Evolutionary conservation across 345 rosid species (phyloP), one percentile per base, ranked within the genome.

Genomic region (Eucalyptus cloeziana): DNA sequence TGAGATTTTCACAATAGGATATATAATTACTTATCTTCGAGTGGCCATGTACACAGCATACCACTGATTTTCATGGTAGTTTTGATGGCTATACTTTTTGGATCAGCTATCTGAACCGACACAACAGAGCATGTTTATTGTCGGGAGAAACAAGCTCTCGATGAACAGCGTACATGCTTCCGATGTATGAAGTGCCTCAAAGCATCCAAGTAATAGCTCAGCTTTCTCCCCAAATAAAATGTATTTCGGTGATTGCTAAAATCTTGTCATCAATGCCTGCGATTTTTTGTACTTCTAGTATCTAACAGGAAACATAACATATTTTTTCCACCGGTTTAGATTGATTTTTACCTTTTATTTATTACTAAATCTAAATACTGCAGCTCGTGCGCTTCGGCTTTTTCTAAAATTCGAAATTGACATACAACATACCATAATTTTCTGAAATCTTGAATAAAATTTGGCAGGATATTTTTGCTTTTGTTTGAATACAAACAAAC

Each of bases 1-100:
- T 0, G 22, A 0, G 22, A 51, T 51, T 17, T 51, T 51, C 56
- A 17, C 22, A 0, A 3, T 51, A 64, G 11, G 76, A n/a, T 33
- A 3, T n/a, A 64, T n/a, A n/a, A n/a, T n/a, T n/a, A 8, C 40
- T n/a, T 16, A 14, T 64, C 76, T n/a, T 15, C 11, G 76, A 33
- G 33, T n/a, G 76, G 40, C 76, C 40, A n/a, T 64, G 40, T 14
- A n/a, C 76, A 64, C 15, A n/a, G 6, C 17, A 52, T 52, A 19
- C 19, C 56, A 19, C 9, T 52, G 56, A 7, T 52, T 52, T 52
- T 17, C 24, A 52, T 1, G 56, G 56, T 52, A 52, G 56, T 67
- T 67, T n/a, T 67, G 76, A 67, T 67, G 76, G 40, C 40, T 67
- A 67, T 67, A 7, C 76, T n/a, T n/a, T n/a, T 8, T 8, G 76